Evolutionary conservation across 2,329 filamentous ascomycete species (phyloP), one percentile per base, ranked within the genome.

Genomic region (Bretziella fagacearum): DNA sequence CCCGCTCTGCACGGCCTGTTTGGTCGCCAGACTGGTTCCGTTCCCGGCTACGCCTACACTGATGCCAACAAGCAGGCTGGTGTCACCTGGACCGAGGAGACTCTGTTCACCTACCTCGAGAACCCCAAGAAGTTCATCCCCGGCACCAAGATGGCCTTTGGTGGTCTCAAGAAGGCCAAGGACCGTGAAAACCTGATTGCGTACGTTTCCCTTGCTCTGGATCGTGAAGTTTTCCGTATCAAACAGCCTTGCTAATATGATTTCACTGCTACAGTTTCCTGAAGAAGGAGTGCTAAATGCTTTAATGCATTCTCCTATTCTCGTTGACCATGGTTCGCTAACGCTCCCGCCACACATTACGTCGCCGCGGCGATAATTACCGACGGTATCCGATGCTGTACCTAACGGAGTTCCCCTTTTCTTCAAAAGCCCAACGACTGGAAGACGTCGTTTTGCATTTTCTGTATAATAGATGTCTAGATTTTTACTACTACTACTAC

Each of bases 61-160:
- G 91, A 98, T 63, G 91, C 89, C 77, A 98, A 98, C 84, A 96
- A 96, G 82, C 71, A 81, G 63, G 93, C 93, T 74, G 87, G 81
- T 60, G 78, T 98, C 59, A 74, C 69, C 59, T 98, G 91, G 91
- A 69, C 85, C 57, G 79, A 94, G 63, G 66, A 78, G 55, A 82
- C 84, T 67, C 77, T 98, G 59, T 96, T 94, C 70, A 76, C 80
- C 57, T 98, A 98, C 80, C 87, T 98, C 62, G 91, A 98, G 79
- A 96, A 96, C 82, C 91, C 91, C 71, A 98, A 98, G 82, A 96
- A 96, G 78, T 98, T 87, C 79, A 95, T 98, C 56, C 91, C 91
- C 58, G 91, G 91, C 59, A 98, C 91, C 73, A 98, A 96, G 85
- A 98, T 98, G 91, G 91, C 91, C 60, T 98, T 96, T 65, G 91